phyloP scores from a whole-genome alignment of 2,329 filamentous ascomycete genomes.

The Aspergillus novofumigatus region DNA sequence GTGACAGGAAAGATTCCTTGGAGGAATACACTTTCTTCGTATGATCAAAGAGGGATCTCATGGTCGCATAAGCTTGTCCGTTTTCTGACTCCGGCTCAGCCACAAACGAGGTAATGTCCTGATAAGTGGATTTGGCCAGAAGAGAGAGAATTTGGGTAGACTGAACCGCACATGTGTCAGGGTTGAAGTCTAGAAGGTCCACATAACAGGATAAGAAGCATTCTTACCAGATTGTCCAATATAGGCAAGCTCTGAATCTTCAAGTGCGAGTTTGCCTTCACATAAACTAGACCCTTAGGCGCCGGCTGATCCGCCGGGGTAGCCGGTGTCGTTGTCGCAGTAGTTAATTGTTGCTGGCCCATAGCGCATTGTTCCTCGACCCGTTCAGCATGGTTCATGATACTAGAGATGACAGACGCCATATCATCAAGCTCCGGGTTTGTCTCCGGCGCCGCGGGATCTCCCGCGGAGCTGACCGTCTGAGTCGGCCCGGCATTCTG shows the following conservation, averaged over 20 bases:
- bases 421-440: conserved; percentile 32
- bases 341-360: conserved; percentile 30
- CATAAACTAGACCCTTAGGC: conserved; percentile 33
- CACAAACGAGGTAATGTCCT: conserved; percentile 55
- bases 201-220: neutral
- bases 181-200: neutral
- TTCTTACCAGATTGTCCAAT: conserved; percentile 56
- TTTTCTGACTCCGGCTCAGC: conserved; percentile 52
- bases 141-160: conserved; percentile 57
- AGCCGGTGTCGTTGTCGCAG: conserved; percentile 5
- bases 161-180: conserved; percentile 27
- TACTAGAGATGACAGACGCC: conserved; percentile 38
- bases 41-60: conserved; percentile 60
- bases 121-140: conserved; percentile 53
- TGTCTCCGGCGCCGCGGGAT: conserved; percentile 16
- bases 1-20: conserved; percentile 53
- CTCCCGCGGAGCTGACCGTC: conserved; percentile 15
- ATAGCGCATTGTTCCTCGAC: conserved; percentile 38
- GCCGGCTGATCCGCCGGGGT: conserved; percentile 23
- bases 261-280: conserved; percentile 44
- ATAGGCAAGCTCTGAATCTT: conserved; percentile 59
- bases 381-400: conserved; percentile 42
- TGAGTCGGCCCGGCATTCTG: conserved; percentile 20
- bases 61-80: conserved; percentile 58
- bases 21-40: conserved; percentile 59